Base-by-base conservation (phyloP, 2,329 filamentous ascomycete genomes). In the Chrysoporthe puriensis region DNA sequence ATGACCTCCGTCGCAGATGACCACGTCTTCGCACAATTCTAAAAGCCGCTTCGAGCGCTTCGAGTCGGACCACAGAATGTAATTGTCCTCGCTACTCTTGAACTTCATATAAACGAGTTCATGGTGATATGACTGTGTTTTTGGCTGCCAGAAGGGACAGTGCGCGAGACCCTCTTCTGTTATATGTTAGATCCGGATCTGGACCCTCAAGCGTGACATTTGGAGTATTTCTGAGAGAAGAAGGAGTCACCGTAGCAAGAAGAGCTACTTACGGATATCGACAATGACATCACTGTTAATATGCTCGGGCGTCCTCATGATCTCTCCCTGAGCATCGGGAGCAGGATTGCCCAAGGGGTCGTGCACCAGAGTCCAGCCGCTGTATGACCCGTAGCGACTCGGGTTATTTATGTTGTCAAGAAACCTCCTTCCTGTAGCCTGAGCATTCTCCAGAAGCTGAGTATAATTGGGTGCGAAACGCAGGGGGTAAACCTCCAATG, bases 271-370 rank as follows among this genome's bases (percentile, higher is more conserved):
- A 48, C 44, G 16, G 36, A 64, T 43, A 56, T 64, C 62, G 46
- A 64, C 26, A 34, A 64, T 32, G 7, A 64, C 42, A 7, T 64
- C 62, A n/a, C 62, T 64, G 40, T 57, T 40, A 11, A 64, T 56
- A 34, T 64, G 50, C 36, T 64, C 34, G 5, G 62, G 62, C 32
- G 16, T n/a, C 11, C 5, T 52, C 18, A 32, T 32, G 9, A 26
- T 11, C 34, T 0, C 7, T 21, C 13, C 58, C n/a, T 32, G 36
- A 21, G 50, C 11, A 48, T 48, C n/a, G n/a, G n/a, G n/a, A n/a
- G n/a, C n/a, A n/a, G n/a, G n/a, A n/a, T n/a, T 0, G 44, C 44
- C 44, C 44, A 48, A 48, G 4, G 18, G 44, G 21, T 21, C n/a
- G 7, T 48, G 44, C n/a, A 48, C n/a, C 18, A 48, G 18, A 21